Evolutionary conservation across 352 stramenopile species (phyloP), one percentile per base, ranked within the genome.

Genomic region (Phytophthora sp.): DNA sequence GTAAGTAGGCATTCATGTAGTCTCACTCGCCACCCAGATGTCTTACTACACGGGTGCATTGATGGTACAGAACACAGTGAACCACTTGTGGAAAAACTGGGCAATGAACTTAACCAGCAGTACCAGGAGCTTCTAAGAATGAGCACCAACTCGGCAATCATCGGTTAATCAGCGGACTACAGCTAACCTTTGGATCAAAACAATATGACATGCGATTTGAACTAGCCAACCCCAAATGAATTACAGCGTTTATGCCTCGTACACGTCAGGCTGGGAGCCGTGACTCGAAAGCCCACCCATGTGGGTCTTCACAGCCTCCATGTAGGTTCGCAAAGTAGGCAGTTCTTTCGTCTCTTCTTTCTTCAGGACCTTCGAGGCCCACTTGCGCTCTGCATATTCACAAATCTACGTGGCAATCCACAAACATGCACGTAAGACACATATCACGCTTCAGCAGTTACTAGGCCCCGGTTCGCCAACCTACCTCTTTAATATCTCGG

Each of bases 401-500:
- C 94, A 98, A 50, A 96, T 94, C 84, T 96, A 62, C 31, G 26
- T 7, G 30, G 4, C 20, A 1, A 30, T 26, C 3, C 15, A 44
- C 1, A n/a, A 35, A 38, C 8, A 26, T 15, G 6, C 24, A 39
- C 24, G 30, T 50, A 26, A 45, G 41, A 44, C 4, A 31, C 2
- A 12, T 60, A 50, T 12, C 16, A 50, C 7, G 20, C 23, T 29
- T 16, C 26, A 9, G 27, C 7, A 20, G 21, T 8, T 33, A 24
- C 8, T 27, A 47, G 9, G n/a, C 7, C 21, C 3, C 23, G 33
- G 23, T 2, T 26, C 20, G 13, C 3, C 18, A 63, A 54, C 52
- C 11, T 33, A 93, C 88, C 82, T 98, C 93, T 80, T 98, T 98
- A 60, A 98, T 98, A 65, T 98, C 94, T 55, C 94, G 80, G 47